Base-by-base conservation (phyloP, 305 asterid genomes). In the Plantago coronopus region DNA sequence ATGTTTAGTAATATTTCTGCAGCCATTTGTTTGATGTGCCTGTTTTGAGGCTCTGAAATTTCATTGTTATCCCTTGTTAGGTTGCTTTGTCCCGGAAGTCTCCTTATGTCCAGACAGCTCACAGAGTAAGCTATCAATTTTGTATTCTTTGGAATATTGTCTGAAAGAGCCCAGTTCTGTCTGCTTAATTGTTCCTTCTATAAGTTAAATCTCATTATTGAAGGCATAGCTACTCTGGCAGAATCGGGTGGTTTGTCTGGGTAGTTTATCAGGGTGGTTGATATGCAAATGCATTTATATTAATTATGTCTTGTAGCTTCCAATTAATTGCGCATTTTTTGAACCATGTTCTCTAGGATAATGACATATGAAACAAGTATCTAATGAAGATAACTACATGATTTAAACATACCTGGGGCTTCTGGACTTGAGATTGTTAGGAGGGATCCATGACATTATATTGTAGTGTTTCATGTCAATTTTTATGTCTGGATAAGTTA, bases 71-170 rank as follows among this genome's bases (percentile, higher is more conserved):
- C 68, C 15, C 29, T 59, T 78, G 50, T 22, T 68, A 90, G 96
- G 96, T 91, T 81, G 98, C 98, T 61, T 75, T 91, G 69, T 91
- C 98, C 67, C 83, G 98, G 73, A 91, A 91, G 77, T 91, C 98
- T 62, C 98, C 98, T 46, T 91, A 91, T 55, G 91, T 91, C 53
- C 96, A 88, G 78, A 91, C 96, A 25, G 95, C 98, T 68, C 98
- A 91, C 65, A 80, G 98, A 73, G 98, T 91, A 76, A 81, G 91
- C 62, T 34, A 72, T 65, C 57, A 23, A 17, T 63, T 38, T 45
- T 20, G 47, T 16, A 13, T 59, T 19, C 64, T 66, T 22, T 45
- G 37, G 29, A 56, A 48, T 31, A 21, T 59, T 67, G 22, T 62
- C n/a, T 20, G 3, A 11, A 11, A 38, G 15, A 38, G 43, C 13